Percentiles rank a stretch among this genome's conserved stretches.
Conservation (phyloP, 2,329 filamentous ascomycete genomes). For the Elsinoe arachidis region DNA sequence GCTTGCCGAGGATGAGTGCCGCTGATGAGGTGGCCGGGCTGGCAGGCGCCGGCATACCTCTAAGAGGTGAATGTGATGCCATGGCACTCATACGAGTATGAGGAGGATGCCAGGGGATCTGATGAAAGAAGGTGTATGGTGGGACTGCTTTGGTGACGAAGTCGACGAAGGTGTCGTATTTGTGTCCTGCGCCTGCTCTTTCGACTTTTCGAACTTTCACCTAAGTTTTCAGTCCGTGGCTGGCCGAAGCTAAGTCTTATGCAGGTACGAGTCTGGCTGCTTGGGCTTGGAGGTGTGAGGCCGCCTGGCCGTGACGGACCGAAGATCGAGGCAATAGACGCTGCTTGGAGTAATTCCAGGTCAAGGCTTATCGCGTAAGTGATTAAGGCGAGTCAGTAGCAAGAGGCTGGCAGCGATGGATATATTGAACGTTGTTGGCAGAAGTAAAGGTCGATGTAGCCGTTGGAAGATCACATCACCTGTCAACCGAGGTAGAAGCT, state of each 20-base stretch:
- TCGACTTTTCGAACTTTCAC: too few species aligned
- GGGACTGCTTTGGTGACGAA: too few species aligned
- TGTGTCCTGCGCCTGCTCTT: too few species aligned
- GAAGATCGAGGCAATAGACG: not conserved
- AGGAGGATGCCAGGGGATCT: not conserved
- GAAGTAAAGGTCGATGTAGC: slow-evolving; percentile 2
- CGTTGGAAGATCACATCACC: slow-evolving; percentile 3
- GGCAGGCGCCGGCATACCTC: not conserved
- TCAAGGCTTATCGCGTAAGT: not conserved
- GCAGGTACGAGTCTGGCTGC: too few species aligned
- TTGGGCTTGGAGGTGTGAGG: too few species aligned
- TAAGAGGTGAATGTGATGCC: not conserved
- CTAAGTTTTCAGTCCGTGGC: too few species aligned
- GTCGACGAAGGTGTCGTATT: too few species aligned
- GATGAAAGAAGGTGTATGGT: not conserved
- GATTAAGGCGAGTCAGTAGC: not conserved
- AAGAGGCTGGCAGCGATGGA: not conserved
- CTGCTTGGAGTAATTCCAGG: not conserved
- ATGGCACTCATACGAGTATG: not conserved
- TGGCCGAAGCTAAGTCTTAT: too few species aligned
- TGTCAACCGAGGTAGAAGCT: too few species aligned
- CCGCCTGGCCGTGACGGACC: too few species aligned
- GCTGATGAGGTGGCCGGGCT: slow-evolving; percentile 42
- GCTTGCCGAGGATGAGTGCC: slow-evolving; percentile 66
- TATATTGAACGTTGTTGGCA: slow-evolving; percentile 6